Evolutionary conservation across 169 alveolate species (phyloP).

Genomic region (Plasmodium inui): DNA sequence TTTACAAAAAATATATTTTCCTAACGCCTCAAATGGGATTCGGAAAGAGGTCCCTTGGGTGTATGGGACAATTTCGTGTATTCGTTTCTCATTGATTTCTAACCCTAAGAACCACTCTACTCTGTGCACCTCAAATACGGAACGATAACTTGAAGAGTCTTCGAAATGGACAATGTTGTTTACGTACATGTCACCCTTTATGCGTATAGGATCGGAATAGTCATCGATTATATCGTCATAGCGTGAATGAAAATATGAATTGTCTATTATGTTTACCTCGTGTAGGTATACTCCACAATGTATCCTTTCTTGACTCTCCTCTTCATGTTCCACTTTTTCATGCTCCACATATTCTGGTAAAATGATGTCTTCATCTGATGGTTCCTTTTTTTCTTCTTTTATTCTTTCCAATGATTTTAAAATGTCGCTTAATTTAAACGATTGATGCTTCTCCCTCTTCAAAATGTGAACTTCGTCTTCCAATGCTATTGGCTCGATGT

Average conservation of each 20-base stretch:
- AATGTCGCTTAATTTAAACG: slow-evolving; percentile 56
- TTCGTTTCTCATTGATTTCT: slow-evolving; percentile 45
- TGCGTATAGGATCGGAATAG: slow-evolving; percentile 21
- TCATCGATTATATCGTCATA: slow-evolving; percentile 3
- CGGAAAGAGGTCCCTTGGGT: slow-evolving; percentile 25
- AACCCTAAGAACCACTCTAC: slow-evolving; percentile 73
- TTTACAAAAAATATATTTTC: slow-evolving; percentile 74
- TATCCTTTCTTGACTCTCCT: slow-evolving; percentile 17
- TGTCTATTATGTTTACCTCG: slow-evolving; percentile 66
- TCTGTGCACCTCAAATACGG: slow-evolving; percentile 22
- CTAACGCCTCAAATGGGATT: slow-evolving; percentile 69
- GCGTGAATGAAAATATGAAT: not conserved
- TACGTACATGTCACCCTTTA: slow-evolving; percentile 53
- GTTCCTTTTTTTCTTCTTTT: slow-evolving; percentile 38
- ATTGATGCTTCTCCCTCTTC: slow-evolving; percentile 18
- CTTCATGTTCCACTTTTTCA: not conserved
- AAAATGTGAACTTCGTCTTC: slow-evolving; percentile 68
- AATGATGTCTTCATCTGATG: not conserved
- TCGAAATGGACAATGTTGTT: slow-evolving; percentile 31
- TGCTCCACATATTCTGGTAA: slow-evolving; percentile 44
- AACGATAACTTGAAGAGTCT: slow-evolving; percentile 40
- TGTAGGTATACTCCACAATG: slow-evolving; percentile 60
- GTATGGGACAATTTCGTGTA: slow-evolving; percentile 47
- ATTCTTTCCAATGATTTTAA: slow-evolving; percentile 45
- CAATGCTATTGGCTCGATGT: slow-evolving; percentile 66